A percentile compares a stretch with the other conserved stretches of the same genome.
Conservation (phyloP, 1,284 basidiomycete genomes). For the Ustilago xerochloae region DNA sequence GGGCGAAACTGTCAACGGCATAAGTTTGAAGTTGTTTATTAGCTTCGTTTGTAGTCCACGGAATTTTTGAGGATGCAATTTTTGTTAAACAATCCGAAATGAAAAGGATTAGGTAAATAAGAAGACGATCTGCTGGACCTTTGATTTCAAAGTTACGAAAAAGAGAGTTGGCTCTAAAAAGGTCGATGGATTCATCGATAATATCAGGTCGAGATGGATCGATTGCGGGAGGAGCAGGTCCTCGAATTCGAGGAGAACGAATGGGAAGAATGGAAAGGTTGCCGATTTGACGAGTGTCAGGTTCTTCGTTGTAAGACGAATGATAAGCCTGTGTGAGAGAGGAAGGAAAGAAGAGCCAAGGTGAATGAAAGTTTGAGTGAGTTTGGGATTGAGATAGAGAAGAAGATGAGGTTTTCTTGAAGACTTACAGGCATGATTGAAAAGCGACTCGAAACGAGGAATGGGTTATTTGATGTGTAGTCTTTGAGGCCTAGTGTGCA, state of each 20-base stretch:
- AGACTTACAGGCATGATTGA: conserved; percentile 17
- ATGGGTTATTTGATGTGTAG: too few relatives aligned
- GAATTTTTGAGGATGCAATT: conserved; percentile 59
- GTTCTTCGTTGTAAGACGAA: conserved; percentile 89
- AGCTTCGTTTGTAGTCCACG: conserved; percentile 77
- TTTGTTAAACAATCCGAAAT: conserved; percentile 92
- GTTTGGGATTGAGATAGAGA: too few relatives aligned
- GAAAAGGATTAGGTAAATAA: conserved; percentile 98
- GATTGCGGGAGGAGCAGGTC: conserved; percentile 82
- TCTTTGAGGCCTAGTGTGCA: too few relatives aligned
- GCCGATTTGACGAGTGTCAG: conserved; percentile 83
- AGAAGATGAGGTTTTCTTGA: too few relatives aligned
- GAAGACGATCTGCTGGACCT: conserved; percentile 88
- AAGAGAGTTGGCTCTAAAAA: conserved; percentile 98
- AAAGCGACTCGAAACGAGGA: too few relatives aligned
- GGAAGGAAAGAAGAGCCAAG: neutral
- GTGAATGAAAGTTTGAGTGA: neutral
- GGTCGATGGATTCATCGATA: conserved; percentile 93
- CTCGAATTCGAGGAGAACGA: conserved; percentile 87
- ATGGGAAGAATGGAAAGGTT: conserved; percentile 92
- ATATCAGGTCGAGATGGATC: conserved; percentile 86
- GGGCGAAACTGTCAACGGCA: conserved; percentile 85
- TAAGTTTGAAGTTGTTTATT: conserved; percentile 88
- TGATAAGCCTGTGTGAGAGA: conserved; percentile 75
- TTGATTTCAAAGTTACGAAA: conserved; percentile 99